These are phyloP conservation scores for Rhodotorula babjevae DNA, from an alignment of 768 basidiomycete genomes.

Conservation along the genomic window DNA sequence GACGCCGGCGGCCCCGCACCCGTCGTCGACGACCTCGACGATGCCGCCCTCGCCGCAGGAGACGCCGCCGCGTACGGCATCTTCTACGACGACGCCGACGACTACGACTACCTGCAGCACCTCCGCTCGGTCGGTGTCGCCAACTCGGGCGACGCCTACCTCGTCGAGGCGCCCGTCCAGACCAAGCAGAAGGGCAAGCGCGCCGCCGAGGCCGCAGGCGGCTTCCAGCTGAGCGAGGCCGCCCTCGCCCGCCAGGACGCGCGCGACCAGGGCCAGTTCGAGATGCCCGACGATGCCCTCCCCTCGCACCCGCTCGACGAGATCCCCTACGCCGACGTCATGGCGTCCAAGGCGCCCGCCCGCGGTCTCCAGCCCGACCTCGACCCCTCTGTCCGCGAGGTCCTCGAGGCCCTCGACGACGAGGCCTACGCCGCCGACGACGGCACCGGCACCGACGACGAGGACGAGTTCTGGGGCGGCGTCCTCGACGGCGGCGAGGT, in stretches of 20 bases:
- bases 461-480: conserved; percentile 54
- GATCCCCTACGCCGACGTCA: conserved; percentile 53
- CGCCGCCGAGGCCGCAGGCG: conserved; percentile 49
- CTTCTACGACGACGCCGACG: conserved; percentile 80
- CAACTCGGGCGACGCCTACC: conserved; percentile 61
- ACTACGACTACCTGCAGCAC: conserved; percentile 99
- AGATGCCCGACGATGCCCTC: conserved; percentile 59
- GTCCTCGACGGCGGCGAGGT: conserved; percentile 37
- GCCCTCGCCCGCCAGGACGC: conserved; percentile 54
- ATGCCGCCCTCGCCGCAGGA: conserved; percentile 60
- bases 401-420: conserved; percentile 88
- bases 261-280: conserved; percentile 56
- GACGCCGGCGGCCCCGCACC: conserved; percentile 43
- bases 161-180: conserved; percentile 66
- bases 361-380: conserved; percentile 89
- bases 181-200: conserved; percentile 48
- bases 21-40: conserved; percentile 57
- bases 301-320: conserved; percentile 63
- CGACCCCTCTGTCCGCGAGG: conserved; percentile 90
- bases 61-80: conserved; percentile 85
- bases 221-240: conserved; percentile 50
- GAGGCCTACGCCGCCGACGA: conserved; percentile 82
- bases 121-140: conserved; percentile 63
- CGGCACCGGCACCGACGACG: conserved; percentile 57
- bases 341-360: not conserved